A percentile compares a stretch with the other conserved stretches of the same genome.
These are phyloP conservation scores for Didymella arachidicola DNA, from an alignment of 2,329 filamentous ascomycete species.

Conservation along the genomic window DNA sequence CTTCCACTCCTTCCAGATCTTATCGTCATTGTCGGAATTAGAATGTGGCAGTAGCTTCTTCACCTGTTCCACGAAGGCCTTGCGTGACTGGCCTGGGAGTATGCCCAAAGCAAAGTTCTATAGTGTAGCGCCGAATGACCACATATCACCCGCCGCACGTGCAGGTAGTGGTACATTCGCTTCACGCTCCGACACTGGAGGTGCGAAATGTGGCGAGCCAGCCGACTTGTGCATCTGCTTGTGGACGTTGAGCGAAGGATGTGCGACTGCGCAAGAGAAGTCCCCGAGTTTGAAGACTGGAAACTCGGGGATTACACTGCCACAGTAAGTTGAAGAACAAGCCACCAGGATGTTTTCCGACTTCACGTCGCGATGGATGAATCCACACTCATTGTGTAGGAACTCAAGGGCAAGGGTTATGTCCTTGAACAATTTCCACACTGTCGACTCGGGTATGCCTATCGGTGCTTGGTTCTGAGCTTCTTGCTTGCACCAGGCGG, in stretches of 20 bases:
- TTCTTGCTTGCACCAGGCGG: constrained; percentile 5
- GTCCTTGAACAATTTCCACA: constrained; percentile 41
- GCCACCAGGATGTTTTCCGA: constrained; percentile 85
- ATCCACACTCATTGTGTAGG: constrained; percentile 28
- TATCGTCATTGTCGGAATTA: background rate
- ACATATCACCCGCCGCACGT: constrained; percentile 32
- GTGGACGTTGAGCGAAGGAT: background rate
- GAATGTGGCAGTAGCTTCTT: background rate
- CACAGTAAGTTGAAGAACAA: constrained; percentile 4
- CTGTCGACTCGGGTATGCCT: constrained; percentile 25
- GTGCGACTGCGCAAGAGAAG: constrained; percentile 23
- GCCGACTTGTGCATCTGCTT: background rate
- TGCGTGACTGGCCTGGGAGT: constrained; percentile 13
- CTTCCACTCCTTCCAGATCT: background rate
- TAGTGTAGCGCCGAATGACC: constrained; percentile 31
- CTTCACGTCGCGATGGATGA: constrained; percentile 92
- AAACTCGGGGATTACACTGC: constrained; percentile 16
- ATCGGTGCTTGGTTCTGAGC: background rate
- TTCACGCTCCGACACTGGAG: constrained; percentile 18
- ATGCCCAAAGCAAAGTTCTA: constrained; percentile 29
- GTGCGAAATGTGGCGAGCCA: constrained; percentile 29
- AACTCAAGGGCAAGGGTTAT: constrained; percentile 30
- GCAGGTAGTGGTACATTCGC: background rate
- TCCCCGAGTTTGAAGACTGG: constrained; percentile 39
- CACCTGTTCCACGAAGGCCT: background rate